Evolutionary conservation across 2,329 filamentous ascomycete species (phyloP), one percentile per base, ranked within the genome.

Genomic region (Alternaria angustiovoidea): DNA sequence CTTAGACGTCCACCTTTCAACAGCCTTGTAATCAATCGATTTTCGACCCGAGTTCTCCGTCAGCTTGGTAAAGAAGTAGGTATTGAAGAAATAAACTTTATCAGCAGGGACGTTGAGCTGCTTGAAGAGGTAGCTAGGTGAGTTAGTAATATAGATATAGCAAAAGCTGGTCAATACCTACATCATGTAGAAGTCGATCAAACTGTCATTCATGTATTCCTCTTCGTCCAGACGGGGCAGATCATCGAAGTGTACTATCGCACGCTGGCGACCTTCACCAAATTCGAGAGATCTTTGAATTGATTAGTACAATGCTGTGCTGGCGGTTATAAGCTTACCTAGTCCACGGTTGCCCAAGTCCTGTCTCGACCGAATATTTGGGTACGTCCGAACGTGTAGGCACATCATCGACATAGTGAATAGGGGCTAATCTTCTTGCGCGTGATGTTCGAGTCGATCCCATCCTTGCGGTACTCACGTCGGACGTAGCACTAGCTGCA

Each of bases 161-260:
- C 11, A 18, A 2, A 14, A n/a, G 5, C 1, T 2, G n/a, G 2
- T 18, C 43, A 14, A 63, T 12, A 67, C 70, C 32, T 60, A 76
- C 60, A 90, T 88, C 56, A 97, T 83, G 73, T 96, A 97, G 75
- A 97, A 97, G 51, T 87, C 89, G 67, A 99, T 91, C 28, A 99
- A 81, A 71, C 93, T 97, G 80, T 99, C 95, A 74, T 99, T 99
- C 43, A 99, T 80, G 60, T 91, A 96, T 68, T 97, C 87, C 12
- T 89, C 91, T 64, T 96, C 91, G 61, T 96, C 89, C 3, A 99
- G 85, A 42, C 92, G 86, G 20, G 84, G 80, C 34, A 98, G 88
- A 71, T 95, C 92, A n/a, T 85, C 82, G 62, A 85, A 88, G 57
- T 91, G 87, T 1, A 95, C 87, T 1, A 85, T 87, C 1, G 89